Evolutionary conservation across 768 basidiomycete species (phyloP).

Genomic region (Suillus ampliporus): DNA sequence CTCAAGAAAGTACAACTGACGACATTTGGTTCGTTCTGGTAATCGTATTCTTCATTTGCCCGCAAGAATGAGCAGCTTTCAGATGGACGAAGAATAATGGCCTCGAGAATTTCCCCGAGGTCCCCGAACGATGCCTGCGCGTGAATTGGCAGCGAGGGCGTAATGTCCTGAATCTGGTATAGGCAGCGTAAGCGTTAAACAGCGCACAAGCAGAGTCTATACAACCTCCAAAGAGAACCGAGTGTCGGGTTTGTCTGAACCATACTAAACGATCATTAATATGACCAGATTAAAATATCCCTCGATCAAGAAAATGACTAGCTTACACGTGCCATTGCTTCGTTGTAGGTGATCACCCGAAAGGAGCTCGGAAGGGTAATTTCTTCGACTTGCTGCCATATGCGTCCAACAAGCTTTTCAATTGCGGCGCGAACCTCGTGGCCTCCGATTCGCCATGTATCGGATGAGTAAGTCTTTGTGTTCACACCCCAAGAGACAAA

Average conservation of each 20-base stretch:
- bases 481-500: conserved; percentile 81
- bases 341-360: conserved; percentile 83
- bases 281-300: conserved; percentile 22
- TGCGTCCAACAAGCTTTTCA: conserved; percentile 71
- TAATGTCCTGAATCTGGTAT: conserved; percentile 41
- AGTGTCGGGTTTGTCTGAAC: conserved; percentile 94
- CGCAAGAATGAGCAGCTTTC: conserved; percentile 33
- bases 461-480: conserved; percentile 22
- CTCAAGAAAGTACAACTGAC: conserved; percentile 25
- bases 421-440: conserved; percentile 78
- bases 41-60: conserved; percentile 25
- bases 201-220: conserved; percentile 5
- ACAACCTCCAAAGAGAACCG: conserved; percentile 86
- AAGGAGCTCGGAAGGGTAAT: conserved; percentile 66
- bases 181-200: conserved; percentile 16
- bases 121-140: conserved; percentile 28
- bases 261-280: conserved; percentile 63
- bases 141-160: conserved; percentile 34
- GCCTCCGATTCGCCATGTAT: conserved; percentile 86
- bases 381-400: conserved; percentile 78
- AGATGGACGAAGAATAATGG: conserved; percentile 38
- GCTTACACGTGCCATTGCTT: conserved; percentile 88
- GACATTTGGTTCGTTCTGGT: conserved; percentile 28
- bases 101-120: conserved; percentile 37
- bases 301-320: conserved; percentile 17